These are phyloP conservation scores for Cordyceps pruinosa DNA, from an alignment of 2,329 filamentous ascomycete genomes.

Conservation along the genomic window DNA sequence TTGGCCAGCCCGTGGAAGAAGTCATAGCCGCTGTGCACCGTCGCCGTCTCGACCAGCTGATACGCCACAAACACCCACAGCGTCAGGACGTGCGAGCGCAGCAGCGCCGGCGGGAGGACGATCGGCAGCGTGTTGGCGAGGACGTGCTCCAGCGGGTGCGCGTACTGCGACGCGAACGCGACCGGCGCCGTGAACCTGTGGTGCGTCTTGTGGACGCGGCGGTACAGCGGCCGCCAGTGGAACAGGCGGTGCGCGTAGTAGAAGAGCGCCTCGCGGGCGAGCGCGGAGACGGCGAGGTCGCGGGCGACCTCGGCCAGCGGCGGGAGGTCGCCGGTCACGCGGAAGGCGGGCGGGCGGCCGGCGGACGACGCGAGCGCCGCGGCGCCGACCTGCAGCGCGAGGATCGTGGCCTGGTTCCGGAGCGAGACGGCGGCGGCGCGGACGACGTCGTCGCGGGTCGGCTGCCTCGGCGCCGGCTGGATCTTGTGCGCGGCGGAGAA, in stretches of 20 bases:
- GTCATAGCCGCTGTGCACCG: constrained; percentile 52
- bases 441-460: constrained; percentile 35
- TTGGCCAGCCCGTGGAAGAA: constrained; percentile 41
- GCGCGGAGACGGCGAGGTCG: constrained; percentile 35
- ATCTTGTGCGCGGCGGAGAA: constrained; percentile 48
- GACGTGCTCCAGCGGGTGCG: constrained; percentile 50
- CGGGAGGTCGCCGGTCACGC: constrained; percentile 33
- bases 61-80: constrained; percentile 43
- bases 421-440: constrained; percentile 38
- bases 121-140: constrained; percentile 47
- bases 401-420: constrained; percentile 40
- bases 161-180: constrained; percentile 48
- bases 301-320: constrained; percentile 26
- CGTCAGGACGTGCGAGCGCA: constrained; percentile 44
- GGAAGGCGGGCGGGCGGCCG: constrained; percentile 27
- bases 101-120: constrained; percentile 38
- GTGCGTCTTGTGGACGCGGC: constrained; percentile 47
- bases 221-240: constrained; percentile 42
- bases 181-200: constrained; percentile 51
- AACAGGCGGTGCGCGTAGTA: constrained; percentile 50
- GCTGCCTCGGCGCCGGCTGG: constrained; percentile 44
- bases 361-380: constrained; percentile 16
- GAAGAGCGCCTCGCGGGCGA: constrained; percentile 44
- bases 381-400: constrained; percentile 22
- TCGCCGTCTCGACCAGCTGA: constrained; percentile 44